Conservation (phyloP, 495 filamentous ascomycete species). For the Aspergillus avenaceus region DNA sequence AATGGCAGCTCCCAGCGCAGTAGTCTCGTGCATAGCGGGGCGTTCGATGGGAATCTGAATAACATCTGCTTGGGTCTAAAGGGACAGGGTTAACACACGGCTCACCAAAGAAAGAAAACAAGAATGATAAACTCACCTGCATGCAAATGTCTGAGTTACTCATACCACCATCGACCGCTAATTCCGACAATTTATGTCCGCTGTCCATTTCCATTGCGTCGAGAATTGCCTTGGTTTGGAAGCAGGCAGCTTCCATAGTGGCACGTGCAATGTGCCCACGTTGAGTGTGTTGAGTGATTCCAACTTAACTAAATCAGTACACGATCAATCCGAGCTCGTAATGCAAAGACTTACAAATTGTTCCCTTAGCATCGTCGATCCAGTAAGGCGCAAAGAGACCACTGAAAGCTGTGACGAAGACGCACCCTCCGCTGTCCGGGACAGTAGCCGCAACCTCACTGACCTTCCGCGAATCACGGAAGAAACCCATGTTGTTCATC, state of each 20-base stretch:
- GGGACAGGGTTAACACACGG: conserved; percentile 11
- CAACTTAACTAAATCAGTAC: conserved; percentile 45
- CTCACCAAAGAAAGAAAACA: background rate
- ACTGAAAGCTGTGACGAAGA: conserved; percentile 95
- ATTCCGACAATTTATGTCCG: conserved; percentile 65
- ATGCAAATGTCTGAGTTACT: conserved; percentile 91
- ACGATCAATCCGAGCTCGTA: too few relatives aligned
- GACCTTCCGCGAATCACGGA: conserved; percentile 71
- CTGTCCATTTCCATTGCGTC: conserved; percentile 94
- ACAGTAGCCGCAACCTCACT: conserved; percentile 78
- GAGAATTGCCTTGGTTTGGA: conserved; percentile 91
- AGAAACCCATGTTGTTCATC: conserved; percentile 85
- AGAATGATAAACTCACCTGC: conserved; percentile 56
- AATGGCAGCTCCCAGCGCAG: conserved; percentile 88
- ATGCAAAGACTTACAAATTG: conserved; percentile 73
- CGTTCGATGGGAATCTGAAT: conserved; percentile 84
- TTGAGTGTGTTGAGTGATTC: conserved; percentile 87
- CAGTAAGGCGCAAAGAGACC: conserved; percentile 97
- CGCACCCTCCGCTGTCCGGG: conserved; percentile 82
- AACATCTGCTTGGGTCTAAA: conserved; percentile 83
- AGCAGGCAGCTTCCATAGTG: conserved; percentile 92
- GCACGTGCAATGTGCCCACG: conserved; percentile 90
- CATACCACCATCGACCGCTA: conserved; percentile 93
- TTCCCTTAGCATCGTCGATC: conserved; percentile 95
- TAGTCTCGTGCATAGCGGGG: conserved; percentile 90